Conservation (phyloP, 2,329 filamentous ascomycete genomes). For the Pestalotiopsis sp. region DNA sequence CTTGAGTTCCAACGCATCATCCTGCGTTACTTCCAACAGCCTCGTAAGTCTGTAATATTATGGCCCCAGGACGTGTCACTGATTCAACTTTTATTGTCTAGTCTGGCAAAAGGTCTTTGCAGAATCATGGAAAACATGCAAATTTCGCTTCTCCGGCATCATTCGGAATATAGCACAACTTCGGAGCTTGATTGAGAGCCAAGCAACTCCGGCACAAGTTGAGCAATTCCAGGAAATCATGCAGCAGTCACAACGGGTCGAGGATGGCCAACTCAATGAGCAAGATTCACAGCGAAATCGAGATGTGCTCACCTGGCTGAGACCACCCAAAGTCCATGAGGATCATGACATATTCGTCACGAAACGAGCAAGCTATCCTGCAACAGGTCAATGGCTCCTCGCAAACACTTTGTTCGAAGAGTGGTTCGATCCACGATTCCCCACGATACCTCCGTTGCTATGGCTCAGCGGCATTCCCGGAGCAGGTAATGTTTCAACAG, state of each 20-base stretch:
- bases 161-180: conserved; percentile 20
- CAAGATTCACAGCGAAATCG: background rate
- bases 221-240: too few species aligned
- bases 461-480: conserved; percentile 29
- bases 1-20: conserved; percentile 20
- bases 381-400: conserved; percentile 23
- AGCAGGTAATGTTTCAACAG: conserved; percentile 30
- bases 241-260: too few species aligned
- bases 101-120: conserved; percentile 28
- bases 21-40: conserved; percentile 20
- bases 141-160: conserved; percentile 18
- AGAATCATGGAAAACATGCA: conserved; percentile 25
- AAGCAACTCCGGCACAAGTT: too few species aligned
- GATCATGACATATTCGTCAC: background rate
- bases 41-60: conserved; percentile 14
- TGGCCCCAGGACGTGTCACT: background rate
- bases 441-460: conserved; percentile 19
- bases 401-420: conserved; percentile 15
- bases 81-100: conserved; percentile 6
- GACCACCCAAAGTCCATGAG: background rate
- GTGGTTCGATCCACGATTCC: conserved; percentile 20
- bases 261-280: background rate
- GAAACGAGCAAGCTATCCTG: conserved; percentile 15
- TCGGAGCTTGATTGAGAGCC: conserved; percentile 21
- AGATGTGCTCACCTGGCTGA: background rate